Evolutionary conservation across 2,329 filamentous ascomycete species (phyloP).

Genomic region (Penicillium concentricum): DNA sequence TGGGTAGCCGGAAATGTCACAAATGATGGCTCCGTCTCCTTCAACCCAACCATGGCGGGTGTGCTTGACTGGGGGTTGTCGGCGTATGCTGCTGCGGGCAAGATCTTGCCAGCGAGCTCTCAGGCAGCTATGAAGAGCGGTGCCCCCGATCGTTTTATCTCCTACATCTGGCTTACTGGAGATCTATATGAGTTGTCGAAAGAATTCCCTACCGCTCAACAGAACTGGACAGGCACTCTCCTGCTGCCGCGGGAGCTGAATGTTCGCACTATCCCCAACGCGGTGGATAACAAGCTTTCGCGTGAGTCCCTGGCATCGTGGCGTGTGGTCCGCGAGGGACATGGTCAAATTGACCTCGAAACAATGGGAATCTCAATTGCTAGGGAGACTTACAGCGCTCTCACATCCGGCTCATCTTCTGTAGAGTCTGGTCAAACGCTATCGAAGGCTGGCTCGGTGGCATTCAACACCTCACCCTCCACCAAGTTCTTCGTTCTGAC

Average conservation of each 20-base stretch:
- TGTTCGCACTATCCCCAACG: conserved; percentile 10
- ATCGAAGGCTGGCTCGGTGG: neutral
- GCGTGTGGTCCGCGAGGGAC: conserved; percentile 3
- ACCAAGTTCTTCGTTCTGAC: conserved; percentile 4
- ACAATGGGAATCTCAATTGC: conserved; percentile 20
- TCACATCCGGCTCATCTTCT: neutral
- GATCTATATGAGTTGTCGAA: conserved; percentile 10
- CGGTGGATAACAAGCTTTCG: conserved; percentile 13
- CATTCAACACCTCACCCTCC: neutral
- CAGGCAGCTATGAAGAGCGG: conserved; percentile 15
- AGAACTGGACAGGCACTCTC: conserved; percentile 16
- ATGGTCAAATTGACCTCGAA: conserved; percentile 6
- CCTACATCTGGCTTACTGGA: conserved; percentile 19
- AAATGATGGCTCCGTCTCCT: conserved; percentile 6
- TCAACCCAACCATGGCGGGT: conserved; percentile 20
- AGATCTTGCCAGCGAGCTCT: conserved; percentile 15
- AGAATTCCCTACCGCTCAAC: conserved; percentile 15
- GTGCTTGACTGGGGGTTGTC: conserved; percentile 21
- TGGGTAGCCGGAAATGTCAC: conserved; percentile 15
- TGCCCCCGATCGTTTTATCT: conserved; percentile 17
- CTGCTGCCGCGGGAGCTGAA: conserved; percentile 17
- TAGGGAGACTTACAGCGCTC: conserved; percentile 14
- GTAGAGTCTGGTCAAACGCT: conserved; percentile 3
- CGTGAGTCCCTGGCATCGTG: conserved; percentile 2
- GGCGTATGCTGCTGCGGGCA: conserved; percentile 19